Percentiles rank a stretch among this genome's conserved stretches.
phyloP scores from a whole-genome alignment of 495 filamentous ascomycete genomes.

The Pseudoneurospora amorphoporcata region DNA sequence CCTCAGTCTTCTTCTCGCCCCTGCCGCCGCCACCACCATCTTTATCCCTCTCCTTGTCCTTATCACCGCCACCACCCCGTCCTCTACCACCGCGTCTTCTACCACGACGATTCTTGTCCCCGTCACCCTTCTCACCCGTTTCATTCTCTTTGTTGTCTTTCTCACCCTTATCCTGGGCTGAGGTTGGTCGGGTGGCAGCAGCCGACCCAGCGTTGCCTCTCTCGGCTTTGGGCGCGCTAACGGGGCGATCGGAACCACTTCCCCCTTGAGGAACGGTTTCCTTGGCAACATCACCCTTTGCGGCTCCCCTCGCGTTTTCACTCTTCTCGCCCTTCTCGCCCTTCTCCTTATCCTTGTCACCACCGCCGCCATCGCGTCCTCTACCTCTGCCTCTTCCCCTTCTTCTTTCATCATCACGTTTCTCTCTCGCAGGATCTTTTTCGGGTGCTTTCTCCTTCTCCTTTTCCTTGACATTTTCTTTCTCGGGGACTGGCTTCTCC shows the following conservation, averaged over 20 bases:
- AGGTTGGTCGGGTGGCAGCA: neutral
- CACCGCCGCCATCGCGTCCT: conserved; percentile 7
- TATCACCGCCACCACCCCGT: conserved; percentile 3
- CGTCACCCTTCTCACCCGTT: neutral
- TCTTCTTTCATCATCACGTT: conserved; percentile 1
- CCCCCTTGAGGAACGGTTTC: neutral
- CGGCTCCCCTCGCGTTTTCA: neutral
- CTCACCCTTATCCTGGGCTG: neutral
- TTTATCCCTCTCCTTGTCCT: conserved; percentile 7
- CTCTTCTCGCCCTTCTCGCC: conserved; percentile 5
- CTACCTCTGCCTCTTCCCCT: conserved; percentile 16
- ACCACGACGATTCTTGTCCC: conserved; percentile 9
- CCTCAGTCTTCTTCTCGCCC: neutral
- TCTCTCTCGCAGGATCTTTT: conserved; percentile 8
- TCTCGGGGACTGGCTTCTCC: neutral
- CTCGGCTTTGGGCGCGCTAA: neutral
- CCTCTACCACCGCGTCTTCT: conserved; percentile 11
- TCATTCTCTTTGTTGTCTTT: neutral
- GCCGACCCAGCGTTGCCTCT: neutral
- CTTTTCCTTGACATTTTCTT: conserved; percentile 1
- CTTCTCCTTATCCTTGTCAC: conserved; percentile 5
- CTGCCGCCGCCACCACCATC: conserved; percentile 6
- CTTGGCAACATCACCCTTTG: neutral
- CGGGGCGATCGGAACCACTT: neutral
- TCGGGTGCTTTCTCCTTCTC: neutral